Conservation (phyloP, 139 green algal species). For the Desmodesmus armatus region DNA sequence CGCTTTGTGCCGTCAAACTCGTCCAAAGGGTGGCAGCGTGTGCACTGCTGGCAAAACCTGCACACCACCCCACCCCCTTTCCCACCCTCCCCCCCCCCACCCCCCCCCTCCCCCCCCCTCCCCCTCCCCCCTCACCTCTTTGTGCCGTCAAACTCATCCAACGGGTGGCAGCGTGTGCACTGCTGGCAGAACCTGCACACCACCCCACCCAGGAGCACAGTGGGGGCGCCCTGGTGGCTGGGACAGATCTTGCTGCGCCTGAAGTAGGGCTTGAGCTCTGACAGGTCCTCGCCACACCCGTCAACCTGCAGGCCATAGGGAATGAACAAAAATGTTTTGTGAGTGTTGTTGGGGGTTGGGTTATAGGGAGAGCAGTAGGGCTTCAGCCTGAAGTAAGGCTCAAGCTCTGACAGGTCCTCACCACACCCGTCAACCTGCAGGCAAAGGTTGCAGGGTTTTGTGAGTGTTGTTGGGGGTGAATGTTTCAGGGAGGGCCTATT, state of each 20-base stretch:
- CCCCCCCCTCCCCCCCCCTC: no score
- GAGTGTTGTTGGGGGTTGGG: not conserved
- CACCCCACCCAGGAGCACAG: not conserved
- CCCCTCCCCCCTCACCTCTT: no score
- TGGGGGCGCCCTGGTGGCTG: not conserved
- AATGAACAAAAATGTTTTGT: not conserved
- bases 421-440: conserved; percentile 40
- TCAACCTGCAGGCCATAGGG: conserved; percentile 30
- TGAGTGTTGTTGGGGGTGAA: no score
- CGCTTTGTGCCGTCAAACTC: conserved; percentile 42
- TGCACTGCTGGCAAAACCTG: conserved; percentile 47
- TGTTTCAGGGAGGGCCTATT: no score
- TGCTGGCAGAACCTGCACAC: conserved; percentile 43
- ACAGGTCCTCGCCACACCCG: conserved; percentile 20
- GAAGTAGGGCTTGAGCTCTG: conserved; percentile 16
- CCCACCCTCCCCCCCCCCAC: no score
- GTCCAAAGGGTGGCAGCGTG: conserved; percentile 4
- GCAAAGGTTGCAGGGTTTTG: no score
- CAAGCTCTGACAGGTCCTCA: conserved; percentile 2
- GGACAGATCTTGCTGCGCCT: conserved; percentile 34
- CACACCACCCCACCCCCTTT: no score
- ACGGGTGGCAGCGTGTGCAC: conserved; percentile 24
- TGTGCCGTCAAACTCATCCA: conserved; percentile 35
- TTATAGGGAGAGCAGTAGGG: no score
- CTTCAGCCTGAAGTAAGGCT: conserved; percentile 27